phyloP scores from a whole-genome alignment of 345 rosid species.

The Murraya paniculata region DNA sequence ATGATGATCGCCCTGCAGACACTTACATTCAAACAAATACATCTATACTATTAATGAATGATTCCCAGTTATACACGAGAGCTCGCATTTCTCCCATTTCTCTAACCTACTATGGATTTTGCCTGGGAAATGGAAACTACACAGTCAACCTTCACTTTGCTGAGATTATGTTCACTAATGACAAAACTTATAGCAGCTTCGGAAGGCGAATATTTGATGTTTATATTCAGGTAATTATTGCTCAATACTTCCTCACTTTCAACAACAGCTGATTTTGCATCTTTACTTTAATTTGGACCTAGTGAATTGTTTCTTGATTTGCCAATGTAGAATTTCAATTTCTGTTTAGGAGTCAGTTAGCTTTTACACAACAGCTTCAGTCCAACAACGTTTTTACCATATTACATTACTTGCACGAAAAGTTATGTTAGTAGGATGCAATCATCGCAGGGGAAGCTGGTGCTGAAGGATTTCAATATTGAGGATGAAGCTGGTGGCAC shows the following conservation, averaged over 20 bases:
- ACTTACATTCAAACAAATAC: conserved; percentile 9
- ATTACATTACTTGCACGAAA: not conserved
- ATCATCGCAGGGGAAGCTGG: conserved; percentile 43
- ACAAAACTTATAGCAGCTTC: conserved; percentile 32
- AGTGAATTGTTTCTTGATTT: too few species aligned
- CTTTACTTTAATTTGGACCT: too few species aligned
- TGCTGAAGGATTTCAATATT: conserved; percentile 51
- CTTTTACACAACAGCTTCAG: not conserved
- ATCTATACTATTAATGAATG: conserved; percentile 6
- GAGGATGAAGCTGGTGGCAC: conserved; percentile 48
- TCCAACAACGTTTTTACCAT: not conserved
- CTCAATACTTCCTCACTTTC: not conserved
- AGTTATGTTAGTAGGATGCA: not conserved
- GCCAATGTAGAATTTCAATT: too few species aligned
- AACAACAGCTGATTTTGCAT: too few species aligned
- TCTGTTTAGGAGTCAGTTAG: not conserved
- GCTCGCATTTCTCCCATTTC: conserved; percentile 48
- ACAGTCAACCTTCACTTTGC: conserved; percentile 74
- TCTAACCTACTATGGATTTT: conserved; percentile 49
- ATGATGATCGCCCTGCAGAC: not conserved
- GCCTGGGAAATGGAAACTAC: conserved; percentile 45
- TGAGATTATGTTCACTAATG: conserved; percentile 50
- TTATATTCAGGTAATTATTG: conserved; percentile 52
- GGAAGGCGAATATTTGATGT: conserved; percentile 69
- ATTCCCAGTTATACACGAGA: conserved; percentile 31